Evolutionary conservation across 306 rosid genomes (phyloP).

Genomic region (Abrus precatorius): DNA sequence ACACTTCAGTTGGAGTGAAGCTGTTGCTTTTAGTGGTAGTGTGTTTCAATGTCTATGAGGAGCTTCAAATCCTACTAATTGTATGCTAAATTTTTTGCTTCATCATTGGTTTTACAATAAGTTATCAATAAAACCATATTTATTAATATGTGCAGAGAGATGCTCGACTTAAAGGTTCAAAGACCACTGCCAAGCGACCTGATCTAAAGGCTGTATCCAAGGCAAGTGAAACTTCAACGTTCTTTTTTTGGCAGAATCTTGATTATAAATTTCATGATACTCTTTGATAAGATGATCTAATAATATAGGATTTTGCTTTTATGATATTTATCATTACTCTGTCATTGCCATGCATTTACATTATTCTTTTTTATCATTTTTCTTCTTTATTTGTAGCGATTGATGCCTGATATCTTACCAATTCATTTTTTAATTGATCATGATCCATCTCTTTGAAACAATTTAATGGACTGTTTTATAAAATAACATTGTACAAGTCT

Average conservation of each 20-base stretch:
- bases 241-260: constrained; percentile 21
- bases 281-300: constrained; percentile 5
- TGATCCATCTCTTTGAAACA: not conserved
- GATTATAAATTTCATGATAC: not conserved
- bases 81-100: constrained; percentile 16
- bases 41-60: constrained; percentile 30
- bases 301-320: constrained; percentile 2
- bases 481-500: not conserved
- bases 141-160: constrained; percentile 53
- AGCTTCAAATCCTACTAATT: constrained; percentile 4
- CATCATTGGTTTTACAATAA: not conserved
- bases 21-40: constrained; percentile 6
- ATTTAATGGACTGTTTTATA: constrained; percentile 7
- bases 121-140: not conserved
- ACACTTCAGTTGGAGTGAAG: not conserved
- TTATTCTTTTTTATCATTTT: not conserved
- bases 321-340: not conserved
- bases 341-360: not conserved
- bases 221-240: constrained; percentile 59
- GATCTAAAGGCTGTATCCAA: constrained; percentile 88
- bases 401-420: not conserved
- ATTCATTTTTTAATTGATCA: not conserved
- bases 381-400: not conserved
- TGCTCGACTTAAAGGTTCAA: constrained; percentile 40
- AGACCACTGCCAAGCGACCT: constrained; percentile 72